phyloP scores from a whole-genome alignment of 495 filamentous ascomycete genomes.

The Tuber indicum region DNA sequence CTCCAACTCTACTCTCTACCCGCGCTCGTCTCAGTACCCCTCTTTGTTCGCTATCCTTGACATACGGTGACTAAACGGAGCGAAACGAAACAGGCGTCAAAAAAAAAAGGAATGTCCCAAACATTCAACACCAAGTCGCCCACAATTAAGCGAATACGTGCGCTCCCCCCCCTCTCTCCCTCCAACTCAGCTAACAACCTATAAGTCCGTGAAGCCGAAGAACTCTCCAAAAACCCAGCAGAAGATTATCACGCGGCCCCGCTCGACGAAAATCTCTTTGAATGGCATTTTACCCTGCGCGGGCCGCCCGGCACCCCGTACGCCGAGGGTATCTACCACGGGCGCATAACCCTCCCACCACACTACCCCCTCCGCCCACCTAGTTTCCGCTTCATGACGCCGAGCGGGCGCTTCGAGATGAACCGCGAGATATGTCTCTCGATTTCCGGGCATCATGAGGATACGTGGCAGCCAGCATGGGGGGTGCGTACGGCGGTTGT shows the following conservation, averaged over 20 bases:
- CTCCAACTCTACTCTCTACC: background rate
- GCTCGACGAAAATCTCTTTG: slow-evolving; percentile 82
- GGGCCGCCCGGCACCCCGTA: slow-evolving; percentile 83
- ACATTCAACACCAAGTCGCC: slow-evolving; percentile 56
- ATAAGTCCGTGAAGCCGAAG: slow-evolving; percentile 77
- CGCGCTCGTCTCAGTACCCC: background rate
- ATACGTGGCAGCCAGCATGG: slow-evolving; percentile 98
- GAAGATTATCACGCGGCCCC: slow-evolving; percentile 76
- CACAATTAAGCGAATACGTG: slow-evolving; percentile 72
- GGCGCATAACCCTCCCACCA: slow-evolving; percentile 82
- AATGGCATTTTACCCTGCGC: slow-evolving; percentile 98
- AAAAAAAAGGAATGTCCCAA: slow-evolving; percentile 25
- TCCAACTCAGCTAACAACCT: slow-evolving; percentile 37
- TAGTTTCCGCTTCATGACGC: slow-evolving; percentile 87
- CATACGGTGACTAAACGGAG: background rate
- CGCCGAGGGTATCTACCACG: slow-evolving; percentile 80
- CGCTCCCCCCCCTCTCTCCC: slow-evolving; percentile 27
- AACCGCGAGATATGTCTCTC: slow-evolving; percentile 95
- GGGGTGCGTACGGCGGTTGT: slow-evolving; percentile 75
- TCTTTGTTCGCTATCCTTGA: background rate
- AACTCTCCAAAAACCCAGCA: slow-evolving; percentile 69
- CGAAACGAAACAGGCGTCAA: background rate
- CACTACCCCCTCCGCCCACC: slow-evolving; percentile 86
- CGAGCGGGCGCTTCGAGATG: slow-evolving; percentile 85
- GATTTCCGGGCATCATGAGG: slow-evolving; percentile 92